Percentiles rank a stretch among this genome's conserved stretches.
Evolutionary conservation across 768 basidiomycete species (phyloP).

Genomic region (Dentipellis fragilis): DNA sequence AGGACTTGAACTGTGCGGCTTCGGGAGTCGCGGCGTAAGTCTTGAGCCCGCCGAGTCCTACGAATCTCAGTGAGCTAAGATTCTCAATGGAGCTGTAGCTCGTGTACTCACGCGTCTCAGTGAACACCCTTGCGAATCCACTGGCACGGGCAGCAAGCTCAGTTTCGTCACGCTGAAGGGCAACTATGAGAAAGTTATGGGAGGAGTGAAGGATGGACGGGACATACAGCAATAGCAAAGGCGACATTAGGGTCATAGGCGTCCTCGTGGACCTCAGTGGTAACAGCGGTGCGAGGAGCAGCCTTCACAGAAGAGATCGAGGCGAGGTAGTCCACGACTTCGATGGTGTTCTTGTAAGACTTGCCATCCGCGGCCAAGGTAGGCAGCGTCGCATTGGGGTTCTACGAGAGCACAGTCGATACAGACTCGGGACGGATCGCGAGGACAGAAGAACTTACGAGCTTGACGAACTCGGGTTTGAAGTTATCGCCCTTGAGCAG

Average conservation of each 20-base stretch:
- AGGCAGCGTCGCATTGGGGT: neutral
- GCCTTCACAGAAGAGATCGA: neutral
- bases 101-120: neutral
- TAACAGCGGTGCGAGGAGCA: neutral
- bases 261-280: neutral
- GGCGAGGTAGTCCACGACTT: neutral
- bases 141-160: neutral
- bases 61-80: neutral
- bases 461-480: conserved; percentile 31
- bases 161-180: neutral
- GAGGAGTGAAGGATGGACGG: neutral
- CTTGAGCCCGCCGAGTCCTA: neutral
- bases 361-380: neutral
- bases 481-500: conserved; percentile 41
- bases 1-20: neutral
- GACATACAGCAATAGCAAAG: neutral
- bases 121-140: neutral
- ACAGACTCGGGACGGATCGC: neutral
- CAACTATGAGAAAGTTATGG: neutral
- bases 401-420: neutral
- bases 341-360: neutral
- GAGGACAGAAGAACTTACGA: conserved; percentile 19
- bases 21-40: neutral
- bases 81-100: neutral
- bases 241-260: neutral